Evolutionary conservation across 257 asterid species (phyloP).

Genomic region (Handroanthus guayacan): DNA sequence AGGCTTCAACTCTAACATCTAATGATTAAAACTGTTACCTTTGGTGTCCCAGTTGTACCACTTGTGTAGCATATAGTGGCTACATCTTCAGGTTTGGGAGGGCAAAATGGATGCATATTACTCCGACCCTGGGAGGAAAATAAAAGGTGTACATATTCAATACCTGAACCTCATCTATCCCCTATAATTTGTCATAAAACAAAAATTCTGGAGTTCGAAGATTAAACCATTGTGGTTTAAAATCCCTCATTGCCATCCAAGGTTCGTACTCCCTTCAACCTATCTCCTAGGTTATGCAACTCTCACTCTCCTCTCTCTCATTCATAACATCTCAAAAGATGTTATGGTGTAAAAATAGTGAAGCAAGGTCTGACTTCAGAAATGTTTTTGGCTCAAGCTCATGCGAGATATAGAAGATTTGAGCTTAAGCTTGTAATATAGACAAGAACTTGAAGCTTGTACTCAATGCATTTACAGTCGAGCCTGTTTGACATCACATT

Average conservation of each 20-base stretch:
- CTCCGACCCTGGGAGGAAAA: slow-evolving; percentile 60
- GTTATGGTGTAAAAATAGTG: too few species aligned
- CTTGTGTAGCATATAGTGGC: slow-evolving; percentile 99
- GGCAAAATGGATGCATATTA: slow-evolving; percentile 71
- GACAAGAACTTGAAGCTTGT: too few species aligned
- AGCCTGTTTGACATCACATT: too few species aligned
- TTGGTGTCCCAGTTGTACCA: slow-evolving; percentile 98
- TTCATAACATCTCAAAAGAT: too few species aligned
- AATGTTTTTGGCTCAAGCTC: too few species aligned
- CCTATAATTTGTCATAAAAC: slow-evolving; percentile 14
- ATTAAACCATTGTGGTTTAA: neutral
- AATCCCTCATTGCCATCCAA: neutral
- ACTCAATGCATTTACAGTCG: too few species aligned
- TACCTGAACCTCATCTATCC: slow-evolving; percentile 17
- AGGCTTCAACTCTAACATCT: slow-evolving; percentile 27
- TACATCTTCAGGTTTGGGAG: slow-evolving; percentile 83
- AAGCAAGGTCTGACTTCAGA: too few species aligned
- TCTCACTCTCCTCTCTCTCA: too few species aligned
- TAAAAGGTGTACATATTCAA: neutral
- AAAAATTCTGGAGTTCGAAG: neutral
- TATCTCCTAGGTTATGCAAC: too few species aligned
- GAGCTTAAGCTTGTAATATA: too few species aligned
- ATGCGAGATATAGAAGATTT: too few species aligned
- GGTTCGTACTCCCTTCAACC: too few species aligned
- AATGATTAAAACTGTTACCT: slow-evolving; percentile 55